phyloP scores from a whole-genome alignment of 2,329 filamentous ascomycete species.

The Neonectria neomacrospora region DNA sequence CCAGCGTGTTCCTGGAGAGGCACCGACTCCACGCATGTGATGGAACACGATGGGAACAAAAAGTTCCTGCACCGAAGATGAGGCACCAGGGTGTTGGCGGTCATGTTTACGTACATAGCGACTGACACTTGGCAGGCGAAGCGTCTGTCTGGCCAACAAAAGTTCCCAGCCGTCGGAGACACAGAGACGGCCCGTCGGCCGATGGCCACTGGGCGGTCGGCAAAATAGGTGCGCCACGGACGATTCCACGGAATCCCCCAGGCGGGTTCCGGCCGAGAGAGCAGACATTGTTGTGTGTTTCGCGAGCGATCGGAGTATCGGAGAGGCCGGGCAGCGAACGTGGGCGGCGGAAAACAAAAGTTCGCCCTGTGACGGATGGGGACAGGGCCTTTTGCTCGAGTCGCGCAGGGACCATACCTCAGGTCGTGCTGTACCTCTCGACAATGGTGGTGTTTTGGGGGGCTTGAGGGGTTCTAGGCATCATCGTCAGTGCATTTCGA shows the following conservation, averaged over 20 bases:
- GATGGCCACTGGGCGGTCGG: slow-evolving; percentile 14
- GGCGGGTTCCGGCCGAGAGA: slow-evolving; percentile 9
- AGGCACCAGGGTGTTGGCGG: slow-evolving; percentile 14
- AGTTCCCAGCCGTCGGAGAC: slow-evolving; percentile 21
- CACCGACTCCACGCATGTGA: neutral
- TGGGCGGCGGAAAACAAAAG: slow-evolving; percentile 22
- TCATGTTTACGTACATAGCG: slow-evolving; percentile 18
- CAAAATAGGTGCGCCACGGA: slow-evolving; percentile 6
- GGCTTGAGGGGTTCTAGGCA: neutral
- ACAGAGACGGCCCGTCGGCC: slow-evolving; percentile 16
- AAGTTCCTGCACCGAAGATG: slow-evolving; percentile 18
- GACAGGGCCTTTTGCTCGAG: slow-evolving; percentile 29
- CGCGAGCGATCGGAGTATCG: slow-evolving; percentile 11
- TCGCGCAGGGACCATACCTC: slow-evolving; percentile 24
- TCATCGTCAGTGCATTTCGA: neutral
- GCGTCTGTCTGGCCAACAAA: slow-evolving; percentile 18
- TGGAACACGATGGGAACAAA: slow-evolving; percentile 2
- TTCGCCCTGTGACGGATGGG: slow-evolving; percentile 22
- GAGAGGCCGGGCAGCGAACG: slow-evolving; percentile 6
- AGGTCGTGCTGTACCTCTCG: neutral
- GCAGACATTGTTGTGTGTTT: neutral
- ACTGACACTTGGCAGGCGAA: slow-evolving; percentile 13
- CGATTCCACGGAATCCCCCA: neutral
- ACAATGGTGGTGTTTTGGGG: neutral
- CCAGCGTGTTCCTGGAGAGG: neutral